Base-by-base conservation (phyloP, 805 yeast species). In the Yarrowia osloensis region DNA sequence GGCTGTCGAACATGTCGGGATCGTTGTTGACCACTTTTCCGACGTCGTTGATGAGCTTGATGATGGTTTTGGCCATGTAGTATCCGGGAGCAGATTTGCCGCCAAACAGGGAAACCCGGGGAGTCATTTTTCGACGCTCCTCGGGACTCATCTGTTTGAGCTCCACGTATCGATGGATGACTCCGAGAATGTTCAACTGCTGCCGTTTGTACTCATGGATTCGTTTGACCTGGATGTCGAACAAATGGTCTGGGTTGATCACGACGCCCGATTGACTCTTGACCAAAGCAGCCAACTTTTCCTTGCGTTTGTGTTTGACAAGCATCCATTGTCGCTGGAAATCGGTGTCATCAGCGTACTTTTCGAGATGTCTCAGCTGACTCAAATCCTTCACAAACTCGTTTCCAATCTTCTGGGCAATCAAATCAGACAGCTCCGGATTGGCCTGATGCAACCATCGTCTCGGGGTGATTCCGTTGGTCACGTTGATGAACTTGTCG, bases 51-150 rank as follows among this genome's bases (percentile, higher is more conserved):
- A 92, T 85, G 77, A 92, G 82, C 77, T 91, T 91, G 76, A 92
- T 93, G 74, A 92, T 90, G 68, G 89, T 85, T 79, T 92, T 92
- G 68, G 98, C 98, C 86, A 92, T 90, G 80, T 90, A 92, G 77
- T 92, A 92, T 71, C 98, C 98, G n/a, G 98, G 98, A 12, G 98
- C 98, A 68, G 96, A 89, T 79, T 93, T 92, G 75, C 98, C 98
- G 71, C 98, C 98, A 77, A 93, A 87, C 69, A 92, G 84, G 49
- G 87, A 84, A 67, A 90, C 95, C 75, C 88, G 90, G 68, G 97
- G 88, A 68, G 86, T 84, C 76, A 83, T 86, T 73, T 85, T 84
- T 70, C 77, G 73, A 73, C 89, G 81, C 78, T 91, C 88, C 67
- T 84, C 84, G 11, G 83, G 80, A 39, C 90, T 78, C 70, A 90